Conservation (phyloP, 352 stramenopile genomes). For the Peronospora belbahrii region DNA sequence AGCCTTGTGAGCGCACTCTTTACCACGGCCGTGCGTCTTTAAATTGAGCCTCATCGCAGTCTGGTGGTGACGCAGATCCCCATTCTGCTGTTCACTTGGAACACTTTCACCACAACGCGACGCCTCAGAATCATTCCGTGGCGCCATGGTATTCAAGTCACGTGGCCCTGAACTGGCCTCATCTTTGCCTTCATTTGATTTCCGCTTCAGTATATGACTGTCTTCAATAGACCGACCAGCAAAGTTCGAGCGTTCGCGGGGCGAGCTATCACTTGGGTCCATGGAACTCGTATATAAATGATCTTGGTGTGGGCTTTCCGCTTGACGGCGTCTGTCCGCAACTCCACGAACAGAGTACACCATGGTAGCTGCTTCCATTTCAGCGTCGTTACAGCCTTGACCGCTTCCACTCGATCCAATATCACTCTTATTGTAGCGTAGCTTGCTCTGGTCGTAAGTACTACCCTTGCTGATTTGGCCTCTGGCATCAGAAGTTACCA, state of each 20-base stretch:
- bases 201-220: conserved; percentile 7
- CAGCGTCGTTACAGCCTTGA: conserved; percentile 1
- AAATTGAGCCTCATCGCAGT: background rate
- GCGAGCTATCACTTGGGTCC: conserved; percentile 6
- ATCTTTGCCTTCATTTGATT: conserved; percentile 8
- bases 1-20: background rate
- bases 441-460: conserved; percentile 1
- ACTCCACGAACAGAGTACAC: conserved; percentile 3
- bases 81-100: conserved; percentile 1
- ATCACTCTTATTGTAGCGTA: conserved; percentile 7
- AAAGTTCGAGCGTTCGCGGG: conserved; percentile 3
- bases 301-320: conserved; percentile 11
- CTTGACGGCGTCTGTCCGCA: conserved; percentile 1
- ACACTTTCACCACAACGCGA: background rate
- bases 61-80: background rate
- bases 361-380: conserved; percentile 5
- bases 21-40: background rate
- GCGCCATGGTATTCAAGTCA: conserved; percentile 1
- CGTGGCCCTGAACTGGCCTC: conserved; percentile 2
- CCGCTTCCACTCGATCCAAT: conserved; percentile 4
- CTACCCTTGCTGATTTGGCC: conserved; percentile 9
- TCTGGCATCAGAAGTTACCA: conserved; percentile 12
- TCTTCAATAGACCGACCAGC: background rate
- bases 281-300: conserved; percentile 16
- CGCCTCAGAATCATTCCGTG: conserved; percentile 1